These are phyloP conservation scores for Penicillium sp. DNA, from an alignment of 2,329 filamentous ascomycete species.

Conservation along the genomic window DNA sequence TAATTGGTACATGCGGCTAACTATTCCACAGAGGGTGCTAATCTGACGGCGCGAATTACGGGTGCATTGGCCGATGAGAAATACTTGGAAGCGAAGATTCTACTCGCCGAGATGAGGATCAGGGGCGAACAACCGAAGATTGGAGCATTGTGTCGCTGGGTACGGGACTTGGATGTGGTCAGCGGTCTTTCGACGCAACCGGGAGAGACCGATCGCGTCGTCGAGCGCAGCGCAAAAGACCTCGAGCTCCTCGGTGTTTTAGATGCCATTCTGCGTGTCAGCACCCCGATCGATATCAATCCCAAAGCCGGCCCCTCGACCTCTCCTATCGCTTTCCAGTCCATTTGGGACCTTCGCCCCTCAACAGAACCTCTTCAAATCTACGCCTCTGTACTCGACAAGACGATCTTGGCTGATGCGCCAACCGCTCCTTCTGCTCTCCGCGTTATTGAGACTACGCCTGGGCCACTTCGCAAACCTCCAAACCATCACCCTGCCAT, in stretches of 20 bases:
- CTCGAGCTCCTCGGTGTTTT: constrained; percentile 65
- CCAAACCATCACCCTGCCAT: constrained; percentile 71
- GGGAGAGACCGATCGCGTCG: constrained; percentile 38
- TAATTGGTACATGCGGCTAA: constrained; percentile 9
- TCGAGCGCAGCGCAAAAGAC: constrained; percentile 48
- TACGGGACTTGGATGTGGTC: constrained; percentile 72
- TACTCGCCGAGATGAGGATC: constrained; percentile 73
- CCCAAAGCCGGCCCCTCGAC: constrained; percentile 42
- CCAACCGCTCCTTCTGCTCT: constrained; percentile 47
- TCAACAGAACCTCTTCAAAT: constrained; percentile 52
- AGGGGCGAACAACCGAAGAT: constrained; percentile 69
- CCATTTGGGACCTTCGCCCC: constrained; percentile 65
- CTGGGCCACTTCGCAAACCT: constrained; percentile 66
- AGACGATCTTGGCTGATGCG: constrained; percentile 56
- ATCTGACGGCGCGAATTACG: constrained; percentile 70
- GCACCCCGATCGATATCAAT: constrained; percentile 63
- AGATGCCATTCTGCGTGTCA: constrained; percentile 68
- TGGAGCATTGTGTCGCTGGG: constrained; percentile 74
- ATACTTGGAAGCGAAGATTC: constrained; percentile 68
- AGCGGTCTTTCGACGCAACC: constrained; percentile 67
- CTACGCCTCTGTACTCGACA: constrained; percentile 65
- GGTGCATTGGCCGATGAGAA: constrained; percentile 69
- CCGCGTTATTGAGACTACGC: constrained; percentile 66
- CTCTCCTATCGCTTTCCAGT: constrained; percentile 63
- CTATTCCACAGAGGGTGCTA: constrained; percentile 57